Evolutionary conservation across 129 eudicot genomes (phyloP), one percentile per base, ranked within the genome.

Genomic region (Erigeron canadensis): DNA sequence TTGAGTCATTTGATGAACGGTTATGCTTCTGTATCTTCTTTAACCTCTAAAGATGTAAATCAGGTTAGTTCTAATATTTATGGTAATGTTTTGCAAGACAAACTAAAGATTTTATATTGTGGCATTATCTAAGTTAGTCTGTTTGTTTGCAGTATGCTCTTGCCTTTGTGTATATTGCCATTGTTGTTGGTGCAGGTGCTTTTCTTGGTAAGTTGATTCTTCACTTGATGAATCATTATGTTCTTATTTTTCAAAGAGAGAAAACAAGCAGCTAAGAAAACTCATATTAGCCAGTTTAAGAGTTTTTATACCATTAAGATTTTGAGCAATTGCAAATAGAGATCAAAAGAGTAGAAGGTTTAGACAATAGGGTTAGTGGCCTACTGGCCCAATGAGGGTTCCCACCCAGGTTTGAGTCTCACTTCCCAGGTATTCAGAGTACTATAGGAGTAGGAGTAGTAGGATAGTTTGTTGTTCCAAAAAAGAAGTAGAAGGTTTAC

Each of bases 121-220:
- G 19, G 13, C 12, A 34, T 12, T 16, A 10, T 28, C 34, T 28
- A 15, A 21, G 43, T 55, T 56, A 42, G 8, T 48, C 10, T 78
- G 37, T 65, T 18, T 62, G 39, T 48, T 61, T 77, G 74, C 81
- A 81, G 89, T 84, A 73, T 55, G 75, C 86, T 2, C 72, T 84
- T 9, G 55, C 67, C 63, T 71, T 84, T 37, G 73, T 84, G 19
- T 84, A 69, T 71, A 75, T 84, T 16, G 88, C 88, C 40, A 37
- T 84, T 70, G 83, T 71, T 61, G 70, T 75, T 68, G 88, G 88
- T 69, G 19, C 75, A 2, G 81, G 83, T 39, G 85, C 86, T 23
- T 84, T 81, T 73, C 58, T 84, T 4, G 89, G 89, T 84, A 81
- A 48, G 79, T 66, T 56, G 22, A 37, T 34, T 65, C 53, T 63